phyloP scores from a whole-genome alignment of 768 basidiomycete genomes.

The Kwoniella pini region DNA sequence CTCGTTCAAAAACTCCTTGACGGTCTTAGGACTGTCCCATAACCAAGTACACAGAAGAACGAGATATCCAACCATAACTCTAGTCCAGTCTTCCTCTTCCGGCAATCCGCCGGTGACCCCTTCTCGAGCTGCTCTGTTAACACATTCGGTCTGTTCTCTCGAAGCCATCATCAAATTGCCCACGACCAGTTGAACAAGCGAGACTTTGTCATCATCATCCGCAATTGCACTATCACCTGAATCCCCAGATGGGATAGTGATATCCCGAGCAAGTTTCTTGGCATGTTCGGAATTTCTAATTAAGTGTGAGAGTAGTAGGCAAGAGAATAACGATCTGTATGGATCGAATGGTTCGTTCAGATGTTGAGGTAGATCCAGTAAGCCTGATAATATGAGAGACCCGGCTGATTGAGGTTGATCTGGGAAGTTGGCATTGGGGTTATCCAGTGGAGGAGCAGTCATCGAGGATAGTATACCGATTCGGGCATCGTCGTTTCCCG shows the following conservation, averaged over 20 bases:
- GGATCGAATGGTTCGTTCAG: constrained; percentile 46
- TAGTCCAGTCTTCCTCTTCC: constrained; percentile 85
- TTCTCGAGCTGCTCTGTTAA: constrained; percentile 64
- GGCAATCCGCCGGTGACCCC: constrained; percentile 56
- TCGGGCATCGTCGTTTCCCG: constrained; percentile 55
- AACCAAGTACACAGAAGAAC: constrained; percentile 85
- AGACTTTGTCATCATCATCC: constrained; percentile 61
- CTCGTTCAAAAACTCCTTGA: constrained; percentile 80
- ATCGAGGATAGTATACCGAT: constrained; percentile 54
- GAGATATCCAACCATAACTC: constrained; percentile 81
- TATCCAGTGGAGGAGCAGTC: constrained; percentile 27
- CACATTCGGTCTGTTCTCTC: constrained; percentile 60
- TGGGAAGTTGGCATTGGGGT: constrained; percentile 29
- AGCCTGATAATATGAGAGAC: constrained; percentile 55
- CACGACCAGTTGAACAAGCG: constrained; percentile 76
- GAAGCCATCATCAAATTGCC: constrained; percentile 88
- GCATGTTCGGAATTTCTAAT: constrained; percentile 57
- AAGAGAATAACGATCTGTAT: constrained; percentile 53
- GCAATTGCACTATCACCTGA: constrained; percentile 40
- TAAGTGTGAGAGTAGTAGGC: constrained; percentile 53
- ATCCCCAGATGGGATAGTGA: constrained; percentile 48
- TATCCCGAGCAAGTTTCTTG: constrained; percentile 56
- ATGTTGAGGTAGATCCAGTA: constrained; percentile 51
- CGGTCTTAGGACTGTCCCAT: constrained; percentile 90
- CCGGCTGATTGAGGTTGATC: constrained; percentile 50